A percentile compares a stretch with the other conserved stretches of the same genome.
Evolutionary conservation across 1,284 basidiomycete genomes (phyloP).

Genomic region (Puccinia triticina): DNA sequence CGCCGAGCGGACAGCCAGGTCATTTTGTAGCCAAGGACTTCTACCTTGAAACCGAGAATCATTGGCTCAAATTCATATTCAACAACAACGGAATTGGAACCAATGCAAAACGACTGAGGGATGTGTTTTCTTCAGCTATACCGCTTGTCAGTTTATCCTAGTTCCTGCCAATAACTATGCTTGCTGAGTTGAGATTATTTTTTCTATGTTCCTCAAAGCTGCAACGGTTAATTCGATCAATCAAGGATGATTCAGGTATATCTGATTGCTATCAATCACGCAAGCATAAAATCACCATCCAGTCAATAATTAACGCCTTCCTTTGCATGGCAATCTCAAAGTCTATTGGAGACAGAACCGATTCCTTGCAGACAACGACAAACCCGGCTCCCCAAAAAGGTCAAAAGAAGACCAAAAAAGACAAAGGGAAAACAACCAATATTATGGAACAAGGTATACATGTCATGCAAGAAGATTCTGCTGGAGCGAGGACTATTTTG

Average conservation of each 20-base stretch:
- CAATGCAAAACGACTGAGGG: neutral
- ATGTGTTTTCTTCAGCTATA: neutral
- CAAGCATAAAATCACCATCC: neutral
- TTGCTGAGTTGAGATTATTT: too few relatives aligned
- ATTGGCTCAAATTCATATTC: constrained; percentile 4
- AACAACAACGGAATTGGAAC: constrained; percentile 17
- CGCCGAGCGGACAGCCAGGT: neutral
- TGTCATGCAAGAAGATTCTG: neutral
- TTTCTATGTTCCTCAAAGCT: neutral
- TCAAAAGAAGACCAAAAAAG: too few relatives aligned
- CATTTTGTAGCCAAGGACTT: constrained; percentile 27
- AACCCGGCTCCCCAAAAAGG: too few relatives aligned
- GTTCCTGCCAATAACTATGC: neutral
- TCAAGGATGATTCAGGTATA: too few relatives aligned
- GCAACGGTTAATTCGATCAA: constrained; percentile 19
- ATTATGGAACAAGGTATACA: neutral
- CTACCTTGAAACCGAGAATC: constrained; percentile 30
- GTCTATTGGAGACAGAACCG: neutral
- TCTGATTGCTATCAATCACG: neutral
- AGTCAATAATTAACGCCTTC: constrained; percentile 1
- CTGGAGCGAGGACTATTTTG: neutral
- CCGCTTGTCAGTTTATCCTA: neutral
- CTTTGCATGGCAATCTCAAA: constrained; percentile 20
- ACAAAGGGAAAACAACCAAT: neutral
- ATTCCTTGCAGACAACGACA: neutral